These are phyloP conservation scores for Sarocladium oryzae DNA, from an alignment of 2,329 filamentous ascomycete genomes.

Conservation along the genomic window DNA sequence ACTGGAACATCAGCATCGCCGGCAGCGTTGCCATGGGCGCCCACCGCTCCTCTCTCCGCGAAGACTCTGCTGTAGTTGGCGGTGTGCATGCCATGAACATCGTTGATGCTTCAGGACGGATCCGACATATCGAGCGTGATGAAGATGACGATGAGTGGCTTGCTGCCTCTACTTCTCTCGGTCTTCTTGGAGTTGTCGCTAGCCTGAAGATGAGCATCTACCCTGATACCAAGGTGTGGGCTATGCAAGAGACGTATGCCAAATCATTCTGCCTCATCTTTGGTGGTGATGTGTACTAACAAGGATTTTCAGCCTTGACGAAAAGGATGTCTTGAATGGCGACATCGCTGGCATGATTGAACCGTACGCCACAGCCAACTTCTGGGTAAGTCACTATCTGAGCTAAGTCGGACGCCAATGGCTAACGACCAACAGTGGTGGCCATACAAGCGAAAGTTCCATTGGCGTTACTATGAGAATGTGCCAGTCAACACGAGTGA, in stretches of 20 bases:
- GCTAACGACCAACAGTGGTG: slow-evolving; percentile 33
- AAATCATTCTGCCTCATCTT: background rate
- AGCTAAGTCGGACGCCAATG: background rate
- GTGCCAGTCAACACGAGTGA: slow-evolving; percentile 30
- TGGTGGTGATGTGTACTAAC: background rate
- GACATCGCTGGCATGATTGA: slow-evolving; percentile 44
- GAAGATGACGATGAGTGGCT: slow-evolving; percentile 41
- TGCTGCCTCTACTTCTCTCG: slow-evolving; percentile 43
- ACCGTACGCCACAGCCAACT: slow-evolving; percentile 44
- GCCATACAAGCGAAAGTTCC: slow-evolving; percentile 44
- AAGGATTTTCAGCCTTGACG: slow-evolving; percentile 28
- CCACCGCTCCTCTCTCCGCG: slow-evolving; percentile 40
- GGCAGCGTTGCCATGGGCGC: slow-evolving; percentile 47
- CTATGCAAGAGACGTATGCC: slow-evolving; percentile 41
- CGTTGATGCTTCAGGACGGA: slow-evolving; percentile 38
- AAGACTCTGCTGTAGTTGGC: slow-evolving; percentile 43
- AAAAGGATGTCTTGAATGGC: slow-evolving; percentile 40
- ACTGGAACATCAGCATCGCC: slow-evolving; percentile 47
- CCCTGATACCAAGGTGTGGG: slow-evolving; percentile 44
- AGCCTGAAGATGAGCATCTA: slow-evolving; percentile 43
- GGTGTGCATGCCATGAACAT: slow-evolving; percentile 43
- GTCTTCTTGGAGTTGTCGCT: slow-evolving; percentile 40
- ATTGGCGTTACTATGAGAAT: slow-evolving; percentile 46
- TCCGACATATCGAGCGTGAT: slow-evolving; percentile 34
- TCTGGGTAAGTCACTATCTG: slow-evolving; percentile 32